Evolutionary conservation across 495 filamentous ascomycete genomes (phyloP), one percentile per base, ranked within the genome.

Genomic region (Xylaria longipes): DNA sequence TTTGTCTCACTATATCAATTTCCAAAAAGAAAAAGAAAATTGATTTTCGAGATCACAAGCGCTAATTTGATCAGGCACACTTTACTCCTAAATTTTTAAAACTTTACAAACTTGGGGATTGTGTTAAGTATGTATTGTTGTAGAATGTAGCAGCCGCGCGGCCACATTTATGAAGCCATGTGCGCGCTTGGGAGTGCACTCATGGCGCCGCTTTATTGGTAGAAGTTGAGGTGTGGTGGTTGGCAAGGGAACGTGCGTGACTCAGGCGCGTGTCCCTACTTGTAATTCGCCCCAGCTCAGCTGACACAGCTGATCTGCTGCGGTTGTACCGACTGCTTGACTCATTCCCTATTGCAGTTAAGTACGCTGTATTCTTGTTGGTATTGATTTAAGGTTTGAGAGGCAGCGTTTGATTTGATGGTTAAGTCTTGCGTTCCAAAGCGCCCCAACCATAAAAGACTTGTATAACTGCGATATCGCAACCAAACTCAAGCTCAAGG

Each of bases 191-290:
- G 31, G 25, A 33, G 65, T 54, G 48, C 25, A 17, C 22, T 41
- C 29, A 54, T 31, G 64, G 62, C 43, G 62, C 8, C 15, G 14
- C 15, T 41, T 41, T 12, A 68, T 68, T 68, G 66, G 66, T 25
- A 35, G 52, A 37, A n/a, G 54, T 25, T 37, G 29, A 35, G 25
- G 56, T 69, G 66, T 60, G 31, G 52, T 69, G 69, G 60, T 62
- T 71, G 69, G 69, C 69, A 58, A 65, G 69, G 69, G 69, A 65
- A 71, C 69, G 61, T 58, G 61, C 69, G 50, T 65, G 69, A 71
- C 35, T 58, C 22, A 15, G 35, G 60, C 69, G 69, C 69, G 46
- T 71, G 69, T 17, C 22, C 61, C 52, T 15, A 1, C 43, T 20
- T 27, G n/a, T 54, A n/a, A 54, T 41, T 67, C 43, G 63, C 46